Evolutionary conservation across 2,329 filamentous ascomycete species (phyloP).

Genomic region (Fusarium fracticaudum): DNA sequence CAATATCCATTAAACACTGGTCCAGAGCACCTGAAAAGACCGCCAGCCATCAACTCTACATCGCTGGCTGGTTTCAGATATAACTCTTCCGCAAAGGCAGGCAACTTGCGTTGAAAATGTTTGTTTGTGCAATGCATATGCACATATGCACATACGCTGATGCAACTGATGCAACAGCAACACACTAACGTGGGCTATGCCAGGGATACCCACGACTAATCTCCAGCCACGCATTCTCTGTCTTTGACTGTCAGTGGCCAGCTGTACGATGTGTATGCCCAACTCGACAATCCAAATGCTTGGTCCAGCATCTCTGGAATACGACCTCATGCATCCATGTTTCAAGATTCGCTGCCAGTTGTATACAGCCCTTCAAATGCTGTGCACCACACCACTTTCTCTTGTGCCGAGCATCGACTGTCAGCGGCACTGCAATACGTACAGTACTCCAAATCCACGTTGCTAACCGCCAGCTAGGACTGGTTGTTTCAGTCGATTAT

Average conservation of each 20-base stretch:
- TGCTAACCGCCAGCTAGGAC: not conserved
- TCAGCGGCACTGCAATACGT: not conserved
- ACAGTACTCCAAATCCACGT: not conserved
- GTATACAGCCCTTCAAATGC: not conserved
- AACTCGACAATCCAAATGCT: conserved; percentile 15
- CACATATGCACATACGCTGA: conserved; percentile 26
- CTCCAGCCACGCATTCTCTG: conserved; percentile 23
- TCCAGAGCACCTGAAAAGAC: not conserved
- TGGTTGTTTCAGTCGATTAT: conserved; percentile 24
- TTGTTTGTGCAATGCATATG: conserved; percentile 36
- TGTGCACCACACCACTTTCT: conserved; percentile 5
- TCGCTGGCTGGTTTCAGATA: not conserved
- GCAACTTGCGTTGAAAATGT: conserved; percentile 5
- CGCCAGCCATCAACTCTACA: not conserved
- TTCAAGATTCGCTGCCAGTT: conserved; percentile 12
- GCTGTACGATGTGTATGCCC: conserved; percentile 14
- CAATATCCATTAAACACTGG: not conserved
- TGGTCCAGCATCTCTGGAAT: conserved; percentile 9
- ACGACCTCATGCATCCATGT: conserved; percentile 17
- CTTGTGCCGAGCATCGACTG: not conserved
- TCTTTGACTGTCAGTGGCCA: not conserved
- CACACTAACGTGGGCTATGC: conserved; percentile 12
- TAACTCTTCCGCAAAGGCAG: not conserved
- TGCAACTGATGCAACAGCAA: conserved; percentile 38
- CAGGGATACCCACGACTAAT: conserved; percentile 21